Percentiles rank a stretch among this genome's conserved stretches.
These are phyloP conservation scores for Spergularia marina DNA, from an alignment of 148 eudicot genomes.

Conservation along the genomic window DNA sequence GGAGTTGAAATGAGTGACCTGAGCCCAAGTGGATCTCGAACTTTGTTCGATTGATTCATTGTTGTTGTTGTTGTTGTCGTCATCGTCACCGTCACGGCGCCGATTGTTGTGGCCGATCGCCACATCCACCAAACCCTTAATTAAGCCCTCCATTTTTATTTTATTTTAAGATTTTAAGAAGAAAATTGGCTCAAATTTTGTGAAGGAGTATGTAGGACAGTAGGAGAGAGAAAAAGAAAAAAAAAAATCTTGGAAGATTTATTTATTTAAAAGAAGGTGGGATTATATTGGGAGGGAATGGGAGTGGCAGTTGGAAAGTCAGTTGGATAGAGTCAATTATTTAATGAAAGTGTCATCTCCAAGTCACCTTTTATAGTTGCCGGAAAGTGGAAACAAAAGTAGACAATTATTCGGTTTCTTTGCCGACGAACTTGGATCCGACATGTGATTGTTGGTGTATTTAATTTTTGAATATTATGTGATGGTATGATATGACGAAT, in stretches of 20 bases:
- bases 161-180: background rate
- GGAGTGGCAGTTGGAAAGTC: slow-evolving; percentile 21
- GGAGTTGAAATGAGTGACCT: slow-evolving; percentile 36
- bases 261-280: too few species aligned
- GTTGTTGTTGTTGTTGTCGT: slow-evolving; percentile 23
- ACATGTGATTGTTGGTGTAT: background rate
- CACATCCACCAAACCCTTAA: slow-evolving; percentile 62
- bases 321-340: slow-evolving; percentile 1
- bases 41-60: slow-evolving; percentile 44
- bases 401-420: too few species aligned
- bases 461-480: too few species aligned
- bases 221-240: background rate
- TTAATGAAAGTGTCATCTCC: too few species aligned
- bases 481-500: too few species aligned
- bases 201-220: background rate
- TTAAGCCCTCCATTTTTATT: slow-evolving; percentile 55
- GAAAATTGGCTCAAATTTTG: background rate
- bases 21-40: slow-evolving; percentile 85
- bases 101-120: slow-evolving; percentile 37
- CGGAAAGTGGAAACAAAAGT: too few species aligned
- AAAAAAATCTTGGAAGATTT: background rate
- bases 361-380: too few species aligned
- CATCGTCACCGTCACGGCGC: slow-evolving; percentile 22
- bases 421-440: too few species aligned
- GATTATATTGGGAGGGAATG: slow-evolving; percentile 11